Base-by-base conservation (phyloP, 305 asterid genomes). In the Solanum hybrid region DNA sequence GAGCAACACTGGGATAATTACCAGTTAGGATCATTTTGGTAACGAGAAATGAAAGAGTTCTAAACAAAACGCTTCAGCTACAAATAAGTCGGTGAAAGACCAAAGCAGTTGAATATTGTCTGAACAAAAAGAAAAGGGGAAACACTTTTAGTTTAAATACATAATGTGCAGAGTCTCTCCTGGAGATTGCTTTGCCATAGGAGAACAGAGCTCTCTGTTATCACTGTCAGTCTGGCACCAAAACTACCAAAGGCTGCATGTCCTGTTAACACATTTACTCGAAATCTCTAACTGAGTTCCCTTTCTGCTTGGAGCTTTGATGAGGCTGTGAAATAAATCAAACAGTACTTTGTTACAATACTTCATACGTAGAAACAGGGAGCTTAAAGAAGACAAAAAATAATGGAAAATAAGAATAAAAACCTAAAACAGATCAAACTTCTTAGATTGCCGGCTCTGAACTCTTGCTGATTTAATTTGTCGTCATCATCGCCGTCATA, bases 361-460 rank as follows among this genome's bases (percentile, higher is more conserved):
- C 45, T 57, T 57, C 88, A 12, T 7, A 12, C 12, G 32, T 85
- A 85, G 13, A 22, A 45, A 45, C 26, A 32, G 13, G 45, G 78
- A 85, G 65, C 13, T 41, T 70, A 14, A 80, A 45, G 4, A 34
- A 4, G 38, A 8, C 11, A 13, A 17, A 80, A 6, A 29, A 36
- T 10, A 85, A 61, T 7, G 27, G 77, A 29, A n/a, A 6, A 10
- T 2, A 15, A 75, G n/a, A 72, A n/a, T 87, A 85, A 11, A 91
- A 20, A 91, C 94, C 93, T 88, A 80, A 29, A 85, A 57, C 89
- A 32, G 29, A 88, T 90, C 79, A 76, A 72, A 29, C 86, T 37
- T 32, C 73, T 31, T 86, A 79, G 15, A 39, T 91, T 90, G 87
- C 87, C 92, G 91, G 94, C 95, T 93, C 93, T 17, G 91, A 93